A percentile compares a stretch with the other conserved stretches of the same genome.
These are phyloP conservation scores for Debaryomyces udenii DNA, from an alignment of 1,139 yeast species.

Conservation along the genomic window DNA sequence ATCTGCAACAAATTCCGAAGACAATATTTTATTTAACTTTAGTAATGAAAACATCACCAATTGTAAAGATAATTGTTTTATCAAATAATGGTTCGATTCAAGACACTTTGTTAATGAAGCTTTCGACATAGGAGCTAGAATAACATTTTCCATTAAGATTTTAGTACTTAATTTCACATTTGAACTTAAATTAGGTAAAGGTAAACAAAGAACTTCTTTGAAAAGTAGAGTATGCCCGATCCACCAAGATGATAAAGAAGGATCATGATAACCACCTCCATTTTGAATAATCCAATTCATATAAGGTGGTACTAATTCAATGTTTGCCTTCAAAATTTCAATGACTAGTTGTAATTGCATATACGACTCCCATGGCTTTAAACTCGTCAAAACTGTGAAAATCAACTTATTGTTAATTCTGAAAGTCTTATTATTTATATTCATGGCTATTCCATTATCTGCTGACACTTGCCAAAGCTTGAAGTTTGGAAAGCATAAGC, in stretches of 20 bases:
- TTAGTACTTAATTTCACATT: conserved; percentile 20
- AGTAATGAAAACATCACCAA: conserved; percentile 56
- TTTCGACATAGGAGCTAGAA: conserved; percentile 70
- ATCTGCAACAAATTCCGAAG: conserved; percentile 30
- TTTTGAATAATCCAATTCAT: conserved; percentile 56
- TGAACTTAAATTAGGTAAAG: conserved; percentile 42
- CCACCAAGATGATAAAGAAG: conserved; percentile 80
- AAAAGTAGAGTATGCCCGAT: conserved; percentile 69
- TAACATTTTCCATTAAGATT: conserved; percentile 53
- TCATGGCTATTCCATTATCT: conserved; percentile 29
- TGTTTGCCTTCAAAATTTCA: conserved; percentile 53
- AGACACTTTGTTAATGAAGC: conserved; percentile 61
- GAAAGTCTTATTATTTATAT: conserved; percentile 52
- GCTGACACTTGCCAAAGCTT: conserved; percentile 52
- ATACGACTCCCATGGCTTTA: conserved; percentile 83
- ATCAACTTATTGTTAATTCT: conserved; percentile 68
- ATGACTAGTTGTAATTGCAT: conserved; percentile 60
- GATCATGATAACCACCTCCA: conserved; percentile 66
- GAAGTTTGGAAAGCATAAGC: conserved; percentile 65
- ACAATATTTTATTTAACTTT: conserved; percentile 48
- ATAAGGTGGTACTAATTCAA: conserved; percentile 79
- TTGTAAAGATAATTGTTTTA: conserved; percentile 68
- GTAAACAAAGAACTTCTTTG: conserved; percentile 57
- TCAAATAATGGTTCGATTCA: conserved; percentile 53
- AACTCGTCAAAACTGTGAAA: conserved; percentile 59